phyloP scores from a whole-genome alignment of 1,284 basidiomycete species.

The Fomitiporia mediterranea region DNA sequence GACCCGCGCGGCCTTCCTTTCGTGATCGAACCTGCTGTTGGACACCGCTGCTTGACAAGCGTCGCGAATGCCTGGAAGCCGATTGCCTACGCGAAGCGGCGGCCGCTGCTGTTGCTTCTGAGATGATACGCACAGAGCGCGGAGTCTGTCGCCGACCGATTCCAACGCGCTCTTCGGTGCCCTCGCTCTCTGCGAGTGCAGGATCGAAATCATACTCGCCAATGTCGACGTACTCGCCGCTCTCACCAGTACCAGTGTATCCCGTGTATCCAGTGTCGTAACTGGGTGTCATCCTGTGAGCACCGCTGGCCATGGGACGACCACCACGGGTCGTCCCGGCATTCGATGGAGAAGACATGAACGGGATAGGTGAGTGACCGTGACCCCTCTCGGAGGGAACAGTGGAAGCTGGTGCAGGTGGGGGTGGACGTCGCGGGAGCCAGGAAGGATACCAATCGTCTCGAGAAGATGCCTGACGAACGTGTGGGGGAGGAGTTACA shows the following conservation, averaged over 20 bases:
- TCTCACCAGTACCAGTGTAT: constrained; percentile 19
- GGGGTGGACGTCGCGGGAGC: constrained; percentile 73
- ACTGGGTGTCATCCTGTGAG: constrained; percentile 15
- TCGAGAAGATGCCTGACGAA: constrained; percentile 11
- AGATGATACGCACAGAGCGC: constrained; percentile 73
- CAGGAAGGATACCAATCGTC: constrained; percentile 59
- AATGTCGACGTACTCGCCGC: constrained; percentile 38
- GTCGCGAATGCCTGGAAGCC: constrained; percentile 7
- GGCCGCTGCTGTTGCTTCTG: constrained; percentile 22
- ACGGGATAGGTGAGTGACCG: constrained; percentile 35
- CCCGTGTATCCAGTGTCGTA: constrained; percentile 20
- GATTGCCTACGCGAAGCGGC: constrained; percentile 7
- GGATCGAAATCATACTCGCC: constrained; percentile 9
- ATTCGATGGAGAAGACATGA: constrained; percentile 25
- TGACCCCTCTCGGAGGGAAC: constrained; percentile 51
- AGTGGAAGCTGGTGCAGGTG: constrained; percentile 66
- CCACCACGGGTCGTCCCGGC: constrained; percentile 6
- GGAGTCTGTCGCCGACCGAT: constrained; percentile 67
- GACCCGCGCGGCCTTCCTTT: constrained; percentile 12
- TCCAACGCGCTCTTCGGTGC: constrained; percentile 9
- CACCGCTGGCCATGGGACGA: constrained; percentile 1
- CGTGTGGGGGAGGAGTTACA: constrained; percentile 14
- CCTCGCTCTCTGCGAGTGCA: constrained; percentile 9
- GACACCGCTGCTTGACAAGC: background rate
- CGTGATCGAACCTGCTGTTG: constrained; percentile 6